Evolutionary conservation across 2,329 filamentous ascomycete species (phyloP).

Genomic region (Harringtonia lauricola): DNA sequence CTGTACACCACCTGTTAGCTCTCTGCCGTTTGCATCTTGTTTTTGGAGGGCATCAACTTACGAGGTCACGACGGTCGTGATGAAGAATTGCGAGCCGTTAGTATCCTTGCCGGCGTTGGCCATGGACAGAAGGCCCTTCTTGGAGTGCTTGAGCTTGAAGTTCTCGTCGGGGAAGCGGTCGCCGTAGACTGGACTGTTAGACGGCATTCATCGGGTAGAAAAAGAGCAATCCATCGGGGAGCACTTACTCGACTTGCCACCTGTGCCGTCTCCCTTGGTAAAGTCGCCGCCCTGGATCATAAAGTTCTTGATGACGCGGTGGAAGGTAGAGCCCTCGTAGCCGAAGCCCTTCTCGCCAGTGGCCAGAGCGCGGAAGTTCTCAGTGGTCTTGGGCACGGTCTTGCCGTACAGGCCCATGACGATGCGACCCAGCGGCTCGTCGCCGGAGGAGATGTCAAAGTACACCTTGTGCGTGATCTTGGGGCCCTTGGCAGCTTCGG

Average conservation of each 20-base stretch:
- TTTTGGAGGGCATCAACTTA: slow-evolving; percentile 26
- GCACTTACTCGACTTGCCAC: slow-evolving; percentile 71
- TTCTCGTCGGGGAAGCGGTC: slow-evolving; percentile 80
- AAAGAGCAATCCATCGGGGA: not conserved
- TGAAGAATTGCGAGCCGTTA: slow-evolving; percentile 86
- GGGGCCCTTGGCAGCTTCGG: slow-evolving; percentile 70
- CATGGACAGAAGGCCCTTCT: slow-evolving; percentile 76
- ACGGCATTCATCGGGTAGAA: not conserved
- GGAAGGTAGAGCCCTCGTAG: slow-evolving; percentile 73
- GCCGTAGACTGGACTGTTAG: slow-evolving; percentile 54
- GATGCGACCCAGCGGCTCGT: slow-evolving; percentile 61
- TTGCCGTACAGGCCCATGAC: slow-evolving; percentile 80
- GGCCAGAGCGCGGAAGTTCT: slow-evolving; percentile 70
- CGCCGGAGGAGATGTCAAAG: slow-evolving; percentile 74
- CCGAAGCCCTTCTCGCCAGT: slow-evolving; percentile 82
- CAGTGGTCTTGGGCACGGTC: slow-evolving; percentile 65
- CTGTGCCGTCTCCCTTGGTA: slow-evolving; percentile 70
- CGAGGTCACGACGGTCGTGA: slow-evolving; percentile 72
- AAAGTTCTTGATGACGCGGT: slow-evolving; percentile 83
- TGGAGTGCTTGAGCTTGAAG: slow-evolving; percentile 90
- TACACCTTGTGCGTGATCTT: slow-evolving; percentile 95
- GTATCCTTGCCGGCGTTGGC: slow-evolving; percentile 77
- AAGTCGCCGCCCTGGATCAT: slow-evolving; percentile 92
- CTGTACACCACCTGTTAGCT: slow-evolving; percentile 24
- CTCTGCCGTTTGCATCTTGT: not conserved